Base-by-base conservation (phyloP, 768 basidiomycete species). In the Naganishia friedmannii region DNA sequence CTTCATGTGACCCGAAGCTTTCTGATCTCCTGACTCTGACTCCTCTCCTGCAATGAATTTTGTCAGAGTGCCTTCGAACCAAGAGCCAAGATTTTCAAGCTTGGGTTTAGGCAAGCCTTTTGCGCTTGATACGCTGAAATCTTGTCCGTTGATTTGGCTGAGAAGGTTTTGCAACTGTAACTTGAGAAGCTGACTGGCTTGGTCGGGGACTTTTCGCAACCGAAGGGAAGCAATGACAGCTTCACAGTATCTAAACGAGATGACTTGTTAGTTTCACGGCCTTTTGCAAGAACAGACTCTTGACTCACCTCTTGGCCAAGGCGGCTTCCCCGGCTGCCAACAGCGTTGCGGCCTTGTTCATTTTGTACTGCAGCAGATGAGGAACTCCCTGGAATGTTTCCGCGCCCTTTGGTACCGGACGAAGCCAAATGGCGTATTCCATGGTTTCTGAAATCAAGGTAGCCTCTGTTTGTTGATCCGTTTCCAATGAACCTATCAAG, bases 41-140 rank as follows among this genome's bases (percentile, higher is more conserved):
- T 84, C 76, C 45, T 79, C 86, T 1, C 95, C 96, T 10, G 94
- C 91, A 70, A 99, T 93, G 74, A 99, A 88, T 77, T 94, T 94
- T 19, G 92, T 92, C 77, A 99, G 87, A 21, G 90, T 87, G 15
- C 91, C 90, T 81, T 93, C 95, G 29, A 98, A 84, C 89, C 93
- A 97, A 53, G 88, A 89, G 31, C 93, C 90, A 58, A 98, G 87
- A 39, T 88, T 89, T 78, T 97, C 93, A 55, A 98, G 85, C 71
- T 91, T 95, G 2, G 96, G 93, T 75, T 94, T 93, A 42, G 88
- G 60, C 39, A 63, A 29, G 12, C 60, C 60, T 42, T 63, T 63
- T n/a, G 60, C 60, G 39, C 39, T 63, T 17, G 60, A 63, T 21
- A 45, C 85, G 72, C 94, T 84, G 78, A 57, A n/a, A 63, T 77